phyloP scores from a whole-genome alignment of 2,329 filamentous ascomycete species.

The Fusarium sp. region DNA sequence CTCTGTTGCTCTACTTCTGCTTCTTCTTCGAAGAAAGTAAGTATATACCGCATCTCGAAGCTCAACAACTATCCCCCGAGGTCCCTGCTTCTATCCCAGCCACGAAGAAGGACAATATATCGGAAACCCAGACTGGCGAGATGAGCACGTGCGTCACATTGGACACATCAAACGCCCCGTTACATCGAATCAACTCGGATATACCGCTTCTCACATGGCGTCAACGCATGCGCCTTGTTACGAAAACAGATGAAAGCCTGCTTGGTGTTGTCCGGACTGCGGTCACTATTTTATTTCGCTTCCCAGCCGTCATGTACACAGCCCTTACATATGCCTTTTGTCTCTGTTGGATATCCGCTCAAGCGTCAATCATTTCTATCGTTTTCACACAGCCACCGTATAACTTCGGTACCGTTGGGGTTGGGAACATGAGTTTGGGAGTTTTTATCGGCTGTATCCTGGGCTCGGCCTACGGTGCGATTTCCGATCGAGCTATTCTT shows the following conservation, averaged over 20 bases:
- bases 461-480: conserved; percentile 50
- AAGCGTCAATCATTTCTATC: conserved; percentile 21
- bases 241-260: conserved; percentile 29
- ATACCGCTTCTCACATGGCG: conserved; percentile 19
- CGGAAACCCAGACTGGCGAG: neutral
- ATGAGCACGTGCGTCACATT: neutral
- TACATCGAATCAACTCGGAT: neutral
- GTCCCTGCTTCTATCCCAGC: neutral
- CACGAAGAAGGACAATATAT: conserved; percentile 4
- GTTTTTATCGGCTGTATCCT: conserved; percentile 52
- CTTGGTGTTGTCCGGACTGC: conserved; percentile 8
- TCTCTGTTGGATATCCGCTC: conserved; percentile 51
- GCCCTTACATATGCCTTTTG: conserved; percentile 52
- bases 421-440: conserved; percentile 41
- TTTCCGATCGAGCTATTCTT: conserved; percentile 52
- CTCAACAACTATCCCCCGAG: neutral
- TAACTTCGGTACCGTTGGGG: neutral
- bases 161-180: neutral
- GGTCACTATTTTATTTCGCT: conserved; percentile 21
- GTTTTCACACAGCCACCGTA: neutral
- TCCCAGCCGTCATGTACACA: conserved; percentile 54
- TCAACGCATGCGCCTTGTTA: conserved; percentile 24
- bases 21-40: conserved; percentile 46
- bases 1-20: conserved; percentile 24
- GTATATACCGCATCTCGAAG: conserved; percentile 38